phyloP scores from a whole-genome alignment of 2,329 filamentous ascomycete species.

The Peltaster fructicola region DNA sequence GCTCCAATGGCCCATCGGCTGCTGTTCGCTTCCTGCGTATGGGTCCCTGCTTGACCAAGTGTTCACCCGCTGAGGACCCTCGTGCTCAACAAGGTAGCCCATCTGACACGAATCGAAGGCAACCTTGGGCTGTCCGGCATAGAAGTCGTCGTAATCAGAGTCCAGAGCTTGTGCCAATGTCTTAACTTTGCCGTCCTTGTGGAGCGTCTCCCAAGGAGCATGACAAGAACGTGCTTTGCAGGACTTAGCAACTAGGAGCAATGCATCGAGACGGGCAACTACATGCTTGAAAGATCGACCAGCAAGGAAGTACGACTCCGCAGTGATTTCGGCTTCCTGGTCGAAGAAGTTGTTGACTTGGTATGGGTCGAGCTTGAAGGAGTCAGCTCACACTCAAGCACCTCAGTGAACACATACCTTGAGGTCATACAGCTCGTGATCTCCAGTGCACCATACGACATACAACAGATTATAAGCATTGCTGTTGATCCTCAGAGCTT shows the following conservation, averaged over 20 bases:
- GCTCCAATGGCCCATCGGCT: constrained; percentile 6
- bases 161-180: constrained; percentile 13
- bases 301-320: constrained; percentile 6
- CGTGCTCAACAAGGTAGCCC: constrained; percentile 38
- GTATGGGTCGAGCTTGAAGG: constrained; percentile 7
- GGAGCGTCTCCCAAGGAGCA: constrained; percentile 16
- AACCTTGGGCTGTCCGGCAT: constrained; percentile 24
- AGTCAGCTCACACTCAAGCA: not conserved
- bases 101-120: constrained; percentile 35
- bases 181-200: constrained; percentile 13
- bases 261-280: constrained; percentile 14
- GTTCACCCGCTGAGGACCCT: constrained; percentile 29
- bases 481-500: constrained; percentile 12
- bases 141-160: constrained; percentile 16
- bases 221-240: constrained; percentile 16
- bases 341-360: constrained; percentile 12
- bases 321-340: constrained; percentile 1
- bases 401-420: constrained; percentile 2
- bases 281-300: constrained; percentile 9
- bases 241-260: constrained; percentile 18
- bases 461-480: constrained; percentile 43
- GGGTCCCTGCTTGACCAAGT: constrained; percentile 4
- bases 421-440: constrained; percentile 46
- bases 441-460: constrained; percentile 50
- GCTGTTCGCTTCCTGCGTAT: too few relatives aligned